Evolutionary conservation across 2,329 filamentous ascomycete species (phyloP).

Genomic region (Penicillium sp.): DNA sequence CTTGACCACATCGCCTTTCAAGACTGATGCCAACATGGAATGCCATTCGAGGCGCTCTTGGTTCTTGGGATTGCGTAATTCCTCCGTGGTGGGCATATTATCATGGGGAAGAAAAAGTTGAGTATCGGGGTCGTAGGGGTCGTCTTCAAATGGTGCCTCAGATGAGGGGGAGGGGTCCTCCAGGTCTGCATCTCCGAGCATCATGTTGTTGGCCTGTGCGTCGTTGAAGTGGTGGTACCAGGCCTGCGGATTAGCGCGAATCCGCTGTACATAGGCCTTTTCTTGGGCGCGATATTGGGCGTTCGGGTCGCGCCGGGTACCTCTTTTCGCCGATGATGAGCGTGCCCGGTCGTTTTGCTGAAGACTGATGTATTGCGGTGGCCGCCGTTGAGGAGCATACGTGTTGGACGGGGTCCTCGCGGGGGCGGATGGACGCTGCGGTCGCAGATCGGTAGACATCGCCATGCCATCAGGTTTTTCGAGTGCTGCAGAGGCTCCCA

Average conservation of each 20-base stretch:
- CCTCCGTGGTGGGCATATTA: constrained; percentile 82
- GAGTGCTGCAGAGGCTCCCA: constrained; percentile 43
- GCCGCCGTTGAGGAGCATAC: constrained; percentile 66
- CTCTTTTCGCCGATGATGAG: constrained; percentile 57
- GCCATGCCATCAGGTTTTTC: constrained; percentile 37
- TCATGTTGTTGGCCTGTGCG: constrained; percentile 66
- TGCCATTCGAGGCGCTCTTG: constrained; percentile 95
- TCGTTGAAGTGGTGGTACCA: constrained; percentile 65
- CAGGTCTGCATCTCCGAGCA: constrained; percentile 75
- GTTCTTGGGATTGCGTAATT: constrained; percentile 83
- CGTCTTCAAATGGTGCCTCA: constrained; percentile 77
- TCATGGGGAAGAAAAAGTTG: constrained; percentile 91
- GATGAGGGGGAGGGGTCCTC: constrained; percentile 90
- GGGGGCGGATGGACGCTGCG: constrained; percentile 67
- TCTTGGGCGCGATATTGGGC: constrained; percentile 81
- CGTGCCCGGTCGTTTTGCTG: constrained; percentile 52
- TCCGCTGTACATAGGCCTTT: constrained; percentile 88
- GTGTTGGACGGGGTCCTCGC: constrained; percentile 75
- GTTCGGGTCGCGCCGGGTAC: constrained; percentile 62
- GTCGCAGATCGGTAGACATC: constrained; percentile 44
- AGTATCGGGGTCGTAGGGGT: constrained; percentile 86
- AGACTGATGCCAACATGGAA: constrained; percentile 91
- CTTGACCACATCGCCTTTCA: constrained; percentile 94
- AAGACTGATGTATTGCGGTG: constrained; percentile 49
- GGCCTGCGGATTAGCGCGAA: constrained; percentile 76